Conservation (phyloP, 169 alveolate genomes). For the Blepharisma undulans region DNA sequence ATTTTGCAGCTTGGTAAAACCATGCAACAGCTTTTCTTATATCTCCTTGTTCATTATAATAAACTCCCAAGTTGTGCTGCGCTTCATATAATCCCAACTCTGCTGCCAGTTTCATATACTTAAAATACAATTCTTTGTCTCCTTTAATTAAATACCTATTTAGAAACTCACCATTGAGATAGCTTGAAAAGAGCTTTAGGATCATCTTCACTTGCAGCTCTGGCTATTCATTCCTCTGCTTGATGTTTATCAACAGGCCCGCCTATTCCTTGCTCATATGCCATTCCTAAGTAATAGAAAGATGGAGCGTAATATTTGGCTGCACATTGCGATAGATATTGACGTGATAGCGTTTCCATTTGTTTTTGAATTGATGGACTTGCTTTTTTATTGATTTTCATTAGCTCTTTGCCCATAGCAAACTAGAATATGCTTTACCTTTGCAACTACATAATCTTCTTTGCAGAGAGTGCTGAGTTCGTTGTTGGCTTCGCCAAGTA, state of each 20-base stretch:
- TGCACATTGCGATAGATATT: neutral
- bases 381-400: neutral
- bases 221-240: neutral
- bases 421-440: constrained; percentile 4
- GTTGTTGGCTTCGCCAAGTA: neutral
- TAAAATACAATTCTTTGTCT: neutral
- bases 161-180: neutral
- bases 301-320: neutral
- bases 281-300: constrained; percentile 13
- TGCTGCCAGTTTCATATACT: constrained; percentile 28
- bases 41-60: constrained; percentile 17
- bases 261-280: constrained; percentile 27
- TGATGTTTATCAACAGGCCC: neutral
- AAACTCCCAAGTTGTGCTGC: constrained; percentile 28
- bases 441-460: constrained; percentile 12
- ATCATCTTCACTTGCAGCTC: neutral
- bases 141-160: neutral
- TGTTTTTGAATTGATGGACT: neutral
- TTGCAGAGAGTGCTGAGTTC: neutral
- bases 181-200: constrained; percentile 32
- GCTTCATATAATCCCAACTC: constrained; percentile 37
- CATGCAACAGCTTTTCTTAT: constrained; percentile 15
- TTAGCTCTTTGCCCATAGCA: constrained; percentile 36
- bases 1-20: constrained; percentile 16
- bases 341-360: neutral